phyloP scores from a whole-genome alignment of 768 basidiomycete species.

The Coprinellus aureogranulatus region DNA sequence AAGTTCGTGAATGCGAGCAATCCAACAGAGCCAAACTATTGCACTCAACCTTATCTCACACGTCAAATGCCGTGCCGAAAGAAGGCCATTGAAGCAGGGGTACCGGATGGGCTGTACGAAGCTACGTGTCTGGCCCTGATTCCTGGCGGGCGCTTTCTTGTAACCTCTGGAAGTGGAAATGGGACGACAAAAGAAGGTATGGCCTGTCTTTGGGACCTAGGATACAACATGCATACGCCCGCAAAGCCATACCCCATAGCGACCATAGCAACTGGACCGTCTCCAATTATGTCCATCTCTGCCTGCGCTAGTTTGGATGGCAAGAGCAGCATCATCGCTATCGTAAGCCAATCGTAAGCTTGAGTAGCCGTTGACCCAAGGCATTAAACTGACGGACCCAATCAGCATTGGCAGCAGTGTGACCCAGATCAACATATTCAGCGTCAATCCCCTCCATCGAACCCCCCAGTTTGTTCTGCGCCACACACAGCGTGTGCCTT shows the following conservation, averaged over 20 bases:
- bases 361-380: not conserved
- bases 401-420: not conserved
- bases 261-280: not conserved
- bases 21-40: not conserved
- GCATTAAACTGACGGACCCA: not conserved
- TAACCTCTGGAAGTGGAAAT: slow-evolving; percentile 17
- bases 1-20: slow-evolving; percentile 4
- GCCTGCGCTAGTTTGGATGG: not conserved
- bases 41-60: not conserved
- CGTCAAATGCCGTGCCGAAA: not conserved
- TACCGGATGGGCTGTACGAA: slow-evolving; percentile 2
- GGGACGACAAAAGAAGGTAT: too few species aligned
- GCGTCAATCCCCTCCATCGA: too few species aligned
- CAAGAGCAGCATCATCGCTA: not conserved
- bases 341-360: not conserved
- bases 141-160: slow-evolving; percentile 31
- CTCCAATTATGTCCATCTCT: not conserved
- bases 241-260: not conserved
- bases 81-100: not conserved
- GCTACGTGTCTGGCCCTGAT: slow-evolving; percentile 24
- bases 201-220: slow-evolving; percentile 28
- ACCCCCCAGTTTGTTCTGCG: too few species aligned
- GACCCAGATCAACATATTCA: too few species aligned
- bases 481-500: not conserved
- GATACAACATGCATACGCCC: slow-evolving; percentile 4